Evolutionary conservation across 257 asterid species (phyloP).

Genomic region (Nicotiana tomentosiformis): DNA sequence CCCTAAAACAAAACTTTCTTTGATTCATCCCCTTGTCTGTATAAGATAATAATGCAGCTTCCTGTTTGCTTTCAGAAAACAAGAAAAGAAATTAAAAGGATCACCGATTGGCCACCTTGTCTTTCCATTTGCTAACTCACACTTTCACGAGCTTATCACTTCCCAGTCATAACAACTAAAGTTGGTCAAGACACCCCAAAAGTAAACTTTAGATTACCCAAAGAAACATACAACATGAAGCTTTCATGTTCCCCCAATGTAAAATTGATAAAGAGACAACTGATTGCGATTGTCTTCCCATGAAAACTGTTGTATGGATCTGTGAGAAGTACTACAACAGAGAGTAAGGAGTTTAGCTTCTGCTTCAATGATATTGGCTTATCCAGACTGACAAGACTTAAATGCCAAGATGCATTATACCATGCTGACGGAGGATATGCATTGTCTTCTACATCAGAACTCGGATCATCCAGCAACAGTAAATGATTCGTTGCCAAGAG

Average conservation of each 20-base stretch:
- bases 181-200: neutral
- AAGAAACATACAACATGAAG: neutral
- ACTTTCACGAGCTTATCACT: neutral
- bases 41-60: neutral
- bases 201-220: neutral
- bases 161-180: neutral
- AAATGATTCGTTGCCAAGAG: neutral
- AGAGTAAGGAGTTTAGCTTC: neutral
- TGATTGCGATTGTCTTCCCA: neutral
- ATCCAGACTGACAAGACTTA: neutral
- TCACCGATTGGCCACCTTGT: neutral
- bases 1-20: neutral
- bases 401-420: neutral
- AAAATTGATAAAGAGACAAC: neutral
- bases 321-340: constrained; percentile 1
- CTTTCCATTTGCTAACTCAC: neutral
- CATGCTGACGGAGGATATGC: neutral
- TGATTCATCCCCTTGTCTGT: neutral
- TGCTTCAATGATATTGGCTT: neutral
- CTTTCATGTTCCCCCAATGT: neutral
- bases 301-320: neutral
- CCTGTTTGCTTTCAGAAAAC: neutral
- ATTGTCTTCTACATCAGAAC: neutral
- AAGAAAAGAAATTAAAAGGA: neutral
- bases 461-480: neutral